Conservation (phyloP, 208 protist species). For the Trypanosoma melophagium region DNA sequence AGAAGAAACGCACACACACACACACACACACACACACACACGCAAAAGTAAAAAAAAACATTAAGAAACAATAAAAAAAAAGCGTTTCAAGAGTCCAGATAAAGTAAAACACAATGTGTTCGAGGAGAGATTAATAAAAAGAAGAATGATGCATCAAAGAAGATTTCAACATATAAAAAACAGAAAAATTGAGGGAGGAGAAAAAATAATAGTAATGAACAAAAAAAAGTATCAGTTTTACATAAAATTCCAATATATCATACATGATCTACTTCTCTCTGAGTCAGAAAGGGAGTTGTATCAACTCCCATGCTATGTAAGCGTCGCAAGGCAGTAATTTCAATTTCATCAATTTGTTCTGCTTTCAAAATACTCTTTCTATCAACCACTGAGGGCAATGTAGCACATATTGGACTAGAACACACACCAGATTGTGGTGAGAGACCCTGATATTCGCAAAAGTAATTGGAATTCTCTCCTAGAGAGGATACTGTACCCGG, state of each 20-base stretch:
- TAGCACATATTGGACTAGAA: not conserved
- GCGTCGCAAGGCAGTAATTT: slow-evolving; percentile 56
- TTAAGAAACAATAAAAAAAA: slow-evolving; percentile 3
- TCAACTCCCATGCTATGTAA: slow-evolving; percentile 66
- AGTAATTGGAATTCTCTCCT: not conserved
- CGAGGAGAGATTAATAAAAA: not conserved
- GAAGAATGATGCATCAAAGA: not conserved
- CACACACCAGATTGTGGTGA: not conserved
- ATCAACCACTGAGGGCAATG: slow-evolving; percentile 9
- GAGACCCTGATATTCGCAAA: not conserved
- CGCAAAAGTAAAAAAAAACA: not conserved
- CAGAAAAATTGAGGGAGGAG: not conserved
- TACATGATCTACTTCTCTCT: slow-evolving; percentile 11
- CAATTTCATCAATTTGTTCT: slow-evolving; percentile 75
- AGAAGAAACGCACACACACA: too few species aligned
- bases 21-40: not conserved
- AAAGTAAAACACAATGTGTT: too few species aligned
- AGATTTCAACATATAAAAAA: too few species aligned
- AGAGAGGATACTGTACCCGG: slow-evolving; percentile 2
- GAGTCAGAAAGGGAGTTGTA: slow-evolving; percentile 38
- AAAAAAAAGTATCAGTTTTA: not conserved
- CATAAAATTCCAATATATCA: slow-evolving; percentile 1
- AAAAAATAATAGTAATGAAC: not conserved
- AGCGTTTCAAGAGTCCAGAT: not conserved
- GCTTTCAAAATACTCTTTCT: slow-evolving; percentile 46